Conservation (phyloP, 805 yeast species). For the Barnettozyma californica region DNA sequence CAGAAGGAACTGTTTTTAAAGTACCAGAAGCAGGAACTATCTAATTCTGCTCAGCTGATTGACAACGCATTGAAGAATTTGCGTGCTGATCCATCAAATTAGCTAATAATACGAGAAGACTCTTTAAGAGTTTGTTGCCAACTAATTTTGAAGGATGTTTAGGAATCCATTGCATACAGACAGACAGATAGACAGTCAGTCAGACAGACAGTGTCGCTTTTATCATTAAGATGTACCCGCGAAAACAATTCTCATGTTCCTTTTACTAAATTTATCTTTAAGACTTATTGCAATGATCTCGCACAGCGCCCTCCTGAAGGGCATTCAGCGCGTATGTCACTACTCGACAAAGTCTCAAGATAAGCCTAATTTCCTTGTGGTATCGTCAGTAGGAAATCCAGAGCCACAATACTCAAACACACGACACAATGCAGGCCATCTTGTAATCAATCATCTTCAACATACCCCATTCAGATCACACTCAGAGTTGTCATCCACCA, state of each 20-base stretch:
- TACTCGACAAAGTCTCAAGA: constrained; percentile 2
- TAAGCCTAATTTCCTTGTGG: constrained; percentile 23
- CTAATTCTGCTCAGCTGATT: constrained; percentile 21
- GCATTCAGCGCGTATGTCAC: background rate
- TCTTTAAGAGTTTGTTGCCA: background rate
- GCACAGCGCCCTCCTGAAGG: background rate
- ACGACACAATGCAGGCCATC: constrained; percentile 77
- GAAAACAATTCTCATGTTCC: background rate
- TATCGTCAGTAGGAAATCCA: constrained; percentile 74
- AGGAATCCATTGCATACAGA: too few species aligned
- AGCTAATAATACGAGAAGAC: background rate
- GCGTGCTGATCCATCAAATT: constrained; percentile 1
- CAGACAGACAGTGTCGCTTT: too few species aligned
- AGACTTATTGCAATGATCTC: background rate
- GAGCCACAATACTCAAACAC: constrained; percentile 54
- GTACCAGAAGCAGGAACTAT: constrained; percentile 17
- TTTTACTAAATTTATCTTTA: too few species aligned
- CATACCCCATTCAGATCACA: constrained; percentile 5
- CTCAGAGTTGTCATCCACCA: background rate
- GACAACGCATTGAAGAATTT: constrained; percentile 21
- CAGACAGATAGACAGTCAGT: too few species aligned
- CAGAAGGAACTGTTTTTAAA: constrained; percentile 18
- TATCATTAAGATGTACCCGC: background rate
- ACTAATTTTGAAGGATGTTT: too few species aligned
- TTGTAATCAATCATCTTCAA: constrained; percentile 36